phyloP scores from a whole-genome alignment of 129 eudicot genomes.

The Escallonia rubra region DNA sequence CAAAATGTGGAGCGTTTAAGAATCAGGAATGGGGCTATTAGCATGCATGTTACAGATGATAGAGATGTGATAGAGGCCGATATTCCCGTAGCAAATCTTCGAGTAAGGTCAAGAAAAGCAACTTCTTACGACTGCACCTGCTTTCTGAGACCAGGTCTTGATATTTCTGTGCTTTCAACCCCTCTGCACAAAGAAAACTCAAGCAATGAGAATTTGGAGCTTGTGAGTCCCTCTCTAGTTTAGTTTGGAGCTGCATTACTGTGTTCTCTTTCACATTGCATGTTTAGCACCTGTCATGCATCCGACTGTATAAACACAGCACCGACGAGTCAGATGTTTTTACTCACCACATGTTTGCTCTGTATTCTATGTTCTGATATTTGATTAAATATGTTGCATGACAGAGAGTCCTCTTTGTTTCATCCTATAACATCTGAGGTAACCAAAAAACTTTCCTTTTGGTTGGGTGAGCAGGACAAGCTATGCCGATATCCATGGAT shows the following conservation, averaged over 20 bases:
- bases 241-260: background rate
- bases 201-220: slow-evolving; percentile 32
- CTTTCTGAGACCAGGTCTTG: slow-evolving; percentile 73
- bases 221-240: slow-evolving; percentile 40
- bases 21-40: slow-evolving; percentile 56
- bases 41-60: slow-evolving; percentile 32
- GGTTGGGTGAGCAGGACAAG: too few species aligned
- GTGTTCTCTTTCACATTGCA: too few species aligned
- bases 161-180: slow-evolving; percentile 57
- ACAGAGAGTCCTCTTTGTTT: too few species aligned
- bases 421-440: too few species aligned
- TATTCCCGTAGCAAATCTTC: slow-evolving; percentile 54
- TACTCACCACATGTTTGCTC: too few species aligned
- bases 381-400: too few species aligned
- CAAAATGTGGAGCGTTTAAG: slow-evolving; percentile 61
- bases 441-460: too few species aligned
- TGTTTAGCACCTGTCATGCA: too few species aligned
- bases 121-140: slow-evolving; percentile 65
- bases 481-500: too few species aligned
- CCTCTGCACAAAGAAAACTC: slow-evolving; percentile 41
- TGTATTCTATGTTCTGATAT: too few species aligned
- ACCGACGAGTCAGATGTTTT: too few species aligned
- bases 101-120: slow-evolving; percentile 79
- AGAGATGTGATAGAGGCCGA: slow-evolving; percentile 47
- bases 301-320: too few species aligned